Evolutionary conservation across 352 stramenopile species (phyloP).

Genomic region (Phytophthora palmivora): DNA sequence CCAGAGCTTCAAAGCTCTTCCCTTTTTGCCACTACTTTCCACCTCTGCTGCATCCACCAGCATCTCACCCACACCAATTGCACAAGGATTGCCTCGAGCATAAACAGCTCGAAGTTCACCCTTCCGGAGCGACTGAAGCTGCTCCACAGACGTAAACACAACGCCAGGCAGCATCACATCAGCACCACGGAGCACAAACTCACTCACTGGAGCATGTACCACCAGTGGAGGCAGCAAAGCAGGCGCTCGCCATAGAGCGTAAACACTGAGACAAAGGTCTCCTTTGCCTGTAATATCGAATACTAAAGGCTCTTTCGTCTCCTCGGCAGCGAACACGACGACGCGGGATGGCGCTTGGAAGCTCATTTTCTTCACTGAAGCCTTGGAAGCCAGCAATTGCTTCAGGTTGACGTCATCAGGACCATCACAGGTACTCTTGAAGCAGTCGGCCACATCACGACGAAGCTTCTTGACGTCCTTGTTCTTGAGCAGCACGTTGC

Average conservation of each 20-base stretch:
- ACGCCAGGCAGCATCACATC: constrained; percentile 89
- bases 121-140: constrained; percentile 64
- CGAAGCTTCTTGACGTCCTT: constrained; percentile 90
- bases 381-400: constrained; percentile 56
- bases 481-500: constrained; percentile 82
- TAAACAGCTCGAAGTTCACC: constrained; percentile 74
- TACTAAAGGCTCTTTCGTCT: constrained; percentile 66
- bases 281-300: constrained; percentile 82
- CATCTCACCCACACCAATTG: constrained; percentile 82
- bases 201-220: constrained; percentile 82
- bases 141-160: constrained; percentile 61
- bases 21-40: constrained; percentile 64
- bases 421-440: constrained; percentile 34
- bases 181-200: constrained; percentile 80
- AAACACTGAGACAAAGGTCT: constrained; percentile 70
- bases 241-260: constrained; percentile 67
- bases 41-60: constrained; percentile 72
- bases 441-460: constrained; percentile 54
- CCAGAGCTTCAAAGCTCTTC: constrained; percentile 69
- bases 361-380: constrained; percentile 72
- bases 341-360: constrained; percentile 80
- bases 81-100: constrained; percentile 74
- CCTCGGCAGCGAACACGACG: constrained; percentile 71
- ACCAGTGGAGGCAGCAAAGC: constrained; percentile 60
- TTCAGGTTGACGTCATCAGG: constrained; percentile 50